Percentiles rank a stretch among this genome's conserved stretches.
Evolutionary conservation across 768 basidiomycete species (phyloP).

Genomic region (Tylopilus felleus): DNA sequence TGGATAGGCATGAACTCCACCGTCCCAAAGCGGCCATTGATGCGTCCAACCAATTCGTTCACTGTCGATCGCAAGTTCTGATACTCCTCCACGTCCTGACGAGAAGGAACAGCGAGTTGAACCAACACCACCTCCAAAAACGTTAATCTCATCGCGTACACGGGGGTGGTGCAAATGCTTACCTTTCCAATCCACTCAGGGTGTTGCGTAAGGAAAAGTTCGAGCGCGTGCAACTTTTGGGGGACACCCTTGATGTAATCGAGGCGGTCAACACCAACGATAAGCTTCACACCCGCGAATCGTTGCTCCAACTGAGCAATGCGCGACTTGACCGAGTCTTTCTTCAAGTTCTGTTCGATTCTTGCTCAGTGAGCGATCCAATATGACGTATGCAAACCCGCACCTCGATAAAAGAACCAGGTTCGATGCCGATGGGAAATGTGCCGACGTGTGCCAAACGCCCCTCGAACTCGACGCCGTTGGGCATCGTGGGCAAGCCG

Average conservation of each 20-base stretch:
- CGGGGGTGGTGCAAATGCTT: constrained; percentile 7
- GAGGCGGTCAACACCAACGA: constrained; percentile 96
- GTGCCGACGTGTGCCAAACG: constrained; percentile 96
- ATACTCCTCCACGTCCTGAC: constrained; percentile 99
- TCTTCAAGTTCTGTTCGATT: constrained; percentile 63
- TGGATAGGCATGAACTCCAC: constrained; percentile 99
- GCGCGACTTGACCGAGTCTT: constrained; percentile 76
- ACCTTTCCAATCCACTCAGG: constrained; percentile 99
- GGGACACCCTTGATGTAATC: constrained; percentile 99
- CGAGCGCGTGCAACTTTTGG: constrained; percentile 94
- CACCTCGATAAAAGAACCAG: constrained; percentile 83
- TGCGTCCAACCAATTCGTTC: constrained; percentile 96
- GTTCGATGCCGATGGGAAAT: constrained; percentile 99
- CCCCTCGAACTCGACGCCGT: constrained; percentile 95
- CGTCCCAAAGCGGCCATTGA: constrained; percentile 98
- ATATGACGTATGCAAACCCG: constrained; percentile 11
- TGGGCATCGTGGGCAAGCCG: constrained; percentile 93
- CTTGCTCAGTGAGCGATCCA: neutral
- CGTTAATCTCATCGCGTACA: neutral
- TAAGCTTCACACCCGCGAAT: constrained; percentile 93
- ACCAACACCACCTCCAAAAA: constrained; percentile 78
- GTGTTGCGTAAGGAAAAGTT: constrained; percentile 94
- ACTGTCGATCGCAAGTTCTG: constrained; percentile 94
- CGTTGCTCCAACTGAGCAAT: constrained; percentile 81
- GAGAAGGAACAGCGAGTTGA: constrained; percentile 94